A percentile compares a stretch with the other conserved stretches of the same genome.
These are phyloP conservation scores for Linnemannia hyalina DNA, from an alignment of 192 early-diverging fungal species.

Conservation along the genomic window DNA sequence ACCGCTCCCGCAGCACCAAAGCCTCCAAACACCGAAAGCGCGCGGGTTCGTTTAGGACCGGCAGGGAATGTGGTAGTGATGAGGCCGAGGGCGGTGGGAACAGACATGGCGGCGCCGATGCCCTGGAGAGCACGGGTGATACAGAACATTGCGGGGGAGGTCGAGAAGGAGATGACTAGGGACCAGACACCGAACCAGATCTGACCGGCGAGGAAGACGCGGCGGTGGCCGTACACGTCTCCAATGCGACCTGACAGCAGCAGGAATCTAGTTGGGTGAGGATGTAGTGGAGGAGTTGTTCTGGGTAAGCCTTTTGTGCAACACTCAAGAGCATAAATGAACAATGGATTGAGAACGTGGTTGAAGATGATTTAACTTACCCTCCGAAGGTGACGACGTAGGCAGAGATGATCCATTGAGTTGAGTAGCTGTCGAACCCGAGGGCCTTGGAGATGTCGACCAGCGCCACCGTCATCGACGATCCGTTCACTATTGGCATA, in stretches of 20 bases:
- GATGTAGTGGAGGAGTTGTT: not conserved
- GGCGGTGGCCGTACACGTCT: conserved; percentile 56
- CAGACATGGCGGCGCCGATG: conserved; percentile 50
- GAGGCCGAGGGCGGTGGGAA: conserved; percentile 50
- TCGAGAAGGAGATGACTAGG: conserved; percentile 47
- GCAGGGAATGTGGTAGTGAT: conserved; percentile 46
- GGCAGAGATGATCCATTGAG: conserved; percentile 48
- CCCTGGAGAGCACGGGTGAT: conserved; percentile 55
- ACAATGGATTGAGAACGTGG: too few relatives aligned
- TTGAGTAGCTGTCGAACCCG: conserved; percentile 27
- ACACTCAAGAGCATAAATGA: too few relatives aligned
- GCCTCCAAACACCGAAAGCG: conserved; percentile 50
- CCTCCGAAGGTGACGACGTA: conserved; percentile 55
- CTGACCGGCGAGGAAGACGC: conserved; percentile 45
- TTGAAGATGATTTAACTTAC: not conserved
- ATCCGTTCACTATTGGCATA: conserved; percentile 35
- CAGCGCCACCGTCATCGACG: conserved; percentile 45
- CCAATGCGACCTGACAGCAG: conserved; percentile 52
- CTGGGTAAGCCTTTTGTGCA: not conserved
- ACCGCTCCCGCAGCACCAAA: conserved; percentile 50
- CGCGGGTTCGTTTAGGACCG: conserved; percentile 43
- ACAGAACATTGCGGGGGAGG: conserved; percentile 45
- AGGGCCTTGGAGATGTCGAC: conserved; percentile 37
- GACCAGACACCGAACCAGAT: conserved; percentile 53
- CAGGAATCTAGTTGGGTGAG: conserved; percentile 32